Evolutionary conservation across 2,329 filamentous ascomycete genomes (phyloP).

Genomic region (Ceratocystis albifundus): DNA sequence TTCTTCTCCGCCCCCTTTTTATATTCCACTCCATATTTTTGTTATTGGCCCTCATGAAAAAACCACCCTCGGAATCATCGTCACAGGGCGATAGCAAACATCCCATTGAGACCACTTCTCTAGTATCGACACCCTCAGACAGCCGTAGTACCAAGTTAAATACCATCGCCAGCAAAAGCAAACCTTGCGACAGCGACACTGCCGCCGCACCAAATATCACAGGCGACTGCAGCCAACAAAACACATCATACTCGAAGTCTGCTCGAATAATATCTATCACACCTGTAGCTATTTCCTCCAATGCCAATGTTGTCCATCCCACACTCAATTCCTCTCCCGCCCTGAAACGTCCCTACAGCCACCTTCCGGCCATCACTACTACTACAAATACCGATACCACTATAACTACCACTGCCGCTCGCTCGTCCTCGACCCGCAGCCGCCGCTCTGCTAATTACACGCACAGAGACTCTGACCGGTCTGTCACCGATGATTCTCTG

Average conservation of each 20-base stretch:
- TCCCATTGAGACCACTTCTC: slow-evolving; percentile 15
- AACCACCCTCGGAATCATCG: slow-evolving; percentile 19
- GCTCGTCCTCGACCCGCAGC: slow-evolving; percentile 28
- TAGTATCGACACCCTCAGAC: neutral
- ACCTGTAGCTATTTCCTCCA: neutral
- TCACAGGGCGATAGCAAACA: slow-evolving; percentile 19
- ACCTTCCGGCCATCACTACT: slow-evolving; percentile 12
- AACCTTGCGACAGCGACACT: neutral
- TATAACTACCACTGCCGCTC: slow-evolving; percentile 21
- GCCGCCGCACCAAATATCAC: neutral
- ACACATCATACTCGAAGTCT: neutral
- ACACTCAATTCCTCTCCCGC: neutral
- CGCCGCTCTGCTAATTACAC: slow-evolving; percentile 23
- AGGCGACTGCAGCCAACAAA: neutral
- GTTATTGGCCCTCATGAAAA: slow-evolving; percentile 18
- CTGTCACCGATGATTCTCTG: slow-evolving; percentile 13
- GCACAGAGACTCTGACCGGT: slow-evolving; percentile 10
- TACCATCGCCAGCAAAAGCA: neutral
- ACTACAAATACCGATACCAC: neutral
- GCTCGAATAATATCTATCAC: neutral
- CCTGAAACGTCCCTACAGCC: neutral
- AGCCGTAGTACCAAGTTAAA: neutral
- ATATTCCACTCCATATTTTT: neutral
- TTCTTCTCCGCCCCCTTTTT: neutral
- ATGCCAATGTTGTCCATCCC: neutral